Evolutionary conservation across 1,284 basidiomycete genomes (phyloP).

Genomic region (Chalciporus sp.): DNA sequence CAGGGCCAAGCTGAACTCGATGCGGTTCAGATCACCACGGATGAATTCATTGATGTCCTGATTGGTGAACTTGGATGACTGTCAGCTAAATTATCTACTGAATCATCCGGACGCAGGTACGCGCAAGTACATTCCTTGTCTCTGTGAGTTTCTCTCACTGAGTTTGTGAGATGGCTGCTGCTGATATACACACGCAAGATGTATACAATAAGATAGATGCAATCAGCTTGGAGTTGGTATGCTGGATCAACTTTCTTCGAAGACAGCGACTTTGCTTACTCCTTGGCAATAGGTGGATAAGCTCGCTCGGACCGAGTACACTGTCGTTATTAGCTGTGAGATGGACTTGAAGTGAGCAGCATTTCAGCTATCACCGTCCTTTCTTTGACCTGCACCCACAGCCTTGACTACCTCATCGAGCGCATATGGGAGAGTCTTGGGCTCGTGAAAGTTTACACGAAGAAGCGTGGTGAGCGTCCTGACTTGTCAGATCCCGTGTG

Average conservation of each 20-base stretch:
- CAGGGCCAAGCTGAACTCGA: not conserved
- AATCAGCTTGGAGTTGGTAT: conserved; percentile 82
- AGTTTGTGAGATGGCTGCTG: not conserved
- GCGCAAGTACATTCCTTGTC: conserved; percentile 92
- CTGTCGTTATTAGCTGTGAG: conserved; percentile 94
- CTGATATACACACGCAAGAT: conserved; percentile 43
- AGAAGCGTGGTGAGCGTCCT: conserved; percentile 92
- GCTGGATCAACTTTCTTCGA: conserved; percentile 1
- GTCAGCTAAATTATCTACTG: not conserved
- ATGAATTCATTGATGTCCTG: conserved; percentile 97
- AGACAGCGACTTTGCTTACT: not conserved
- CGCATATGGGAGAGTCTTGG: conserved; percentile 88
- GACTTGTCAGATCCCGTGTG: conserved; percentile 94
- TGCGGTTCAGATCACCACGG: conserved; percentile 78
- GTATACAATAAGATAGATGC: conserved; percentile 97
- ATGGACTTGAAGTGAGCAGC: conserved; percentile 76
- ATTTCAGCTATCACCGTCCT: not conserved
- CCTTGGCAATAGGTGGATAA: conserved; percentile 60
- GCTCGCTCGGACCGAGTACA: conserved; percentile 84
- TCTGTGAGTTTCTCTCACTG: conserved; percentile 54
- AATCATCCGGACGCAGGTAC: conserved; percentile 55
- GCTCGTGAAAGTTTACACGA: conserved; percentile 94
- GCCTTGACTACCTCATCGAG: conserved; percentile 86
- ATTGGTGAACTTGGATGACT: conserved; percentile 56
- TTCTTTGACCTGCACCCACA: conserved; percentile 32